phyloP scores from a whole-genome alignment of 2,329 filamentous ascomycete species.

The Xylaria sp. region DNA sequence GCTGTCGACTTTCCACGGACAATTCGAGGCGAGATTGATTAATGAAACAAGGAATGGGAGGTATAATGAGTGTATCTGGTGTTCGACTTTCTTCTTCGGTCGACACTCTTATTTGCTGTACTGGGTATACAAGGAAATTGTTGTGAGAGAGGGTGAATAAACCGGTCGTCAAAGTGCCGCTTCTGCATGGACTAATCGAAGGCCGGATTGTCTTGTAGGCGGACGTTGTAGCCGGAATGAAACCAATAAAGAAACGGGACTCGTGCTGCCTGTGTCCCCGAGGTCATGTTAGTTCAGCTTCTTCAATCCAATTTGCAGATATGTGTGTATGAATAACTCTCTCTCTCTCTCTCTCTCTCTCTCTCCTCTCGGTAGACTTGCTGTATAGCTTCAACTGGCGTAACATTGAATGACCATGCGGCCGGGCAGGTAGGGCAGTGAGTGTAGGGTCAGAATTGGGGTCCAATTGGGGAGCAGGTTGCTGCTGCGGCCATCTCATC shows the following conservation, averaged over 20 bases:
- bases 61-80: slow-evolving; percentile 25
- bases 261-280: slow-evolving; percentile 22
- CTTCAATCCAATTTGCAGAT: not conserved
- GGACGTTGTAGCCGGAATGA: slow-evolving; percentile 26
- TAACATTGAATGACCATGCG: not conserved
- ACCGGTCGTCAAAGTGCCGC: slow-evolving; percentile 36
- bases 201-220: slow-evolving; percentile 36
- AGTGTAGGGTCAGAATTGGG: slow-evolving; percentile 10
- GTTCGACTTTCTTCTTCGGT: slow-evolving; percentile 29
- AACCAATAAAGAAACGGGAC: slow-evolving; percentile 22
- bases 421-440: slow-evolving; percentile 11
- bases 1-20: slow-evolving; percentile 17
- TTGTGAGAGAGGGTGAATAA: slow-evolving; percentile 11
- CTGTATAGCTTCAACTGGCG: not conserved
- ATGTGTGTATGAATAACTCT: not conserved
- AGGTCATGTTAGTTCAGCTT: slow-evolving; percentile 24
- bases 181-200: slow-evolving; percentile 40
- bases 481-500: slow-evolving; percentile 8
- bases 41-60: slow-evolving; percentile 19
- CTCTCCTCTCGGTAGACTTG: not conserved
- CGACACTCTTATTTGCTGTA: slow-evolving; percentile 17
- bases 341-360: not conserved
- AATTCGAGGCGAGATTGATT: slow-evolving; percentile 12
- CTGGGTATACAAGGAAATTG: slow-evolving; percentile 20
- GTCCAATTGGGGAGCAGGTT: slow-evolving; percentile 7